A percentile compares a stretch with the other conserved stretches of the same genome.
Evolutionary conservation across 2,329 filamentous ascomycete genomes (phyloP).

Genomic region (Fusarium nematophilum): DNA sequence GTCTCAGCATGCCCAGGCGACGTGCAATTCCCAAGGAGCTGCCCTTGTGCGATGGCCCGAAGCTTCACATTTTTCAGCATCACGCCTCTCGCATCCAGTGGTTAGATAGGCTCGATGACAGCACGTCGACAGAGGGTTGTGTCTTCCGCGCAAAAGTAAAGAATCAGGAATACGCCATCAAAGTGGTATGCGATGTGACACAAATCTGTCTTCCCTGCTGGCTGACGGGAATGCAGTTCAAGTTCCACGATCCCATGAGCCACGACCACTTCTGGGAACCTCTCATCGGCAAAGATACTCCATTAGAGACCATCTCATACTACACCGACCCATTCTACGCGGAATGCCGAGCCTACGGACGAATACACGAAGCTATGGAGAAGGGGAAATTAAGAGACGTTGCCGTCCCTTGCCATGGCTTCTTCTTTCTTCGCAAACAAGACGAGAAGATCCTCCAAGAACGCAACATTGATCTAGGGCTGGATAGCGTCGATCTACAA

Average conservation of each 20-base stretch:
- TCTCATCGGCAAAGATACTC: slow-evolving; percentile 18
- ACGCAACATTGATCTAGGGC: slow-evolving; percentile 13
- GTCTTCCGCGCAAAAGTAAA: slow-evolving; percentile 31
- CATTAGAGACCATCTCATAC: slow-evolving; percentile 24
- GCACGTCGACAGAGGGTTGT: slow-evolving; percentile 18
- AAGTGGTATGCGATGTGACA: slow-evolving; percentile 25
- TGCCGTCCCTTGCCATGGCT: slow-evolving; percentile 23
- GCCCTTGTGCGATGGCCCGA: slow-evolving; percentile 31
- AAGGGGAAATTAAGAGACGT: slow-evolving; percentile 5
- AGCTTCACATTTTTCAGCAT: slow-evolving; percentile 24
- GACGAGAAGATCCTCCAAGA: slow-evolving; percentile 11
- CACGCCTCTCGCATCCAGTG: slow-evolving; percentile 32
- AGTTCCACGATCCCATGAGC: slow-evolving; percentile 34
- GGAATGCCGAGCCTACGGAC: slow-evolving; percentile 39
- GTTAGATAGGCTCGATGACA: slow-evolving; percentile 30
- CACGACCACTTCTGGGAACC: slow-evolving; percentile 32
- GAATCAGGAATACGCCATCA: slow-evolving; percentile 32
- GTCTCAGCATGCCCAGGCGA: no score
- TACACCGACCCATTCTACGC: slow-evolving; percentile 39
- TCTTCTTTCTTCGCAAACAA: slow-evolving; percentile 15
- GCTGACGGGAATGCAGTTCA: slow-evolving; percentile 28
- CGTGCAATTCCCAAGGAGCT: slow-evolving; percentile 14
- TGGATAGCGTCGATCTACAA: slow-evolving; percentile 15
- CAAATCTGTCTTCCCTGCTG: no score
- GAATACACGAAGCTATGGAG: slow-evolving; percentile 11